phyloP scores from a whole-genome alignment of 2,329 filamentous ascomycete species.

The Colletotrichum shisoi region DNA sequence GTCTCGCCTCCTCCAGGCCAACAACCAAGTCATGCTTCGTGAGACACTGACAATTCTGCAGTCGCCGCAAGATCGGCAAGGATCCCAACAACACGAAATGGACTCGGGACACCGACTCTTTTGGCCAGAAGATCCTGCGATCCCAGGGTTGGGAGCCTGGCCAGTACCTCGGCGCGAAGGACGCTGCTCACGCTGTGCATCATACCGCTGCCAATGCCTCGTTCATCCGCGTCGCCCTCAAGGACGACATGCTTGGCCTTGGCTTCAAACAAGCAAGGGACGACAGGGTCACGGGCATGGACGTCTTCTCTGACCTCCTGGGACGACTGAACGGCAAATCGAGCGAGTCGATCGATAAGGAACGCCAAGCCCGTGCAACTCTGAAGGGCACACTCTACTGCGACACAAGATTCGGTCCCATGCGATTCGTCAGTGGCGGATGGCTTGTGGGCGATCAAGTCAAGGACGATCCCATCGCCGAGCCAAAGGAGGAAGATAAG shows the following conservation, averaged over 20 bases:
- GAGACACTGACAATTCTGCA: conserved; percentile 37
- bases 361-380: conserved; percentile 72
- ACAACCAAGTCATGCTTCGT: neutral
- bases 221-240: conserved; percentile 83
- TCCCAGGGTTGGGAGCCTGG: conserved; percentile 92
- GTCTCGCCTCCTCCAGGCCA: neutral
- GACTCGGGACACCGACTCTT: conserved; percentile 81
- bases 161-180: conserved; percentile 77
- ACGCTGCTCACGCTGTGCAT: conserved; percentile 76
- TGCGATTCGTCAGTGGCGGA: conserved; percentile 89
- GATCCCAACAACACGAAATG: conserved; percentile 97
- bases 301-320: conserved; percentile 84
- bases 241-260: conserved; percentile 90
- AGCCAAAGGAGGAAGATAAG: conserved; percentile 42
- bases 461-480: conserved; percentile 53
- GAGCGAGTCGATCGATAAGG: conserved; percentile 74
- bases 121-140: conserved; percentile 88
- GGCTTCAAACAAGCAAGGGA: conserved; percentile 80
- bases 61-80: conserved; percentile 74
- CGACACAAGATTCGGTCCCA: conserved; percentile 76
- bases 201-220: conserved; percentile 83
- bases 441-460: conserved; percentile 68
- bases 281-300: conserved; percentile 83
- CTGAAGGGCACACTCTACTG: conserved; percentile 77
- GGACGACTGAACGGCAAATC: conserved; percentile 89